Base-by-base conservation (phyloP, 2,329 filamentous ascomycete genomes). In the Pseudogymnoascus sp. region DNA sequence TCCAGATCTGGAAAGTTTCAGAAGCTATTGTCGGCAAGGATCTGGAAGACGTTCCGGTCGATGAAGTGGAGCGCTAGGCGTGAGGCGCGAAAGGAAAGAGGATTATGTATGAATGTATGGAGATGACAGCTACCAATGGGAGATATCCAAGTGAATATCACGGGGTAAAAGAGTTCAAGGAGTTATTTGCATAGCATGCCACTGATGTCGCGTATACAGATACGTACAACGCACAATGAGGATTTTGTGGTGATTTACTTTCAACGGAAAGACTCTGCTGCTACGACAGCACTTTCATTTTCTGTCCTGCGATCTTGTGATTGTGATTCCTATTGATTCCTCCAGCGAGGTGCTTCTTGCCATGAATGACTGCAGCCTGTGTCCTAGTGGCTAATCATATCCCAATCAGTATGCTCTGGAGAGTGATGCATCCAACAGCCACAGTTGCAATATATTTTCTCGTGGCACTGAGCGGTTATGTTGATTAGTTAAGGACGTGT, bases 1-100 rank as follows among this genome's bases (percentile, higher is more conserved):
- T 99, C 67, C 95, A 99, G 76, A 90, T 97, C 69, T 97, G 90
- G 90, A 93, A 91, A 76, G 89, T 92, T 21, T 86, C 90, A 3
- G 88, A 91, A 71, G 85, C 89, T 1, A 93, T 95, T 73, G 89
- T 93, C 37, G 87, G 87, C 67, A 88, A 87, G 70, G 89, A 93
- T 72, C 80, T 90, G 66, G 85, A 86, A 40, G 89, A 93, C 70
- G 81, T 93, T 70, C 86, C 88, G 11, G 83, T 89, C 66, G 87
- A 91, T 72, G 90, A 93, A 76, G 79, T 95, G 73, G 89, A 91
- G 75, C 81, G 80, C 73, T 86, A 63, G 66, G 47, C 13, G 59
- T 24, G 44, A 29, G 21, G 7, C 10, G 13, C 29, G 13, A 6
- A 33, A 4, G 60, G 13, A n/a, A n/a, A 14, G n/a, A 21, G 50